Evolutionary conservation across 176 grass and related monocot species (phyloP), one percentile per base, ranked within the genome.

Genomic region (Urochloa ruziziensis): DNA sequence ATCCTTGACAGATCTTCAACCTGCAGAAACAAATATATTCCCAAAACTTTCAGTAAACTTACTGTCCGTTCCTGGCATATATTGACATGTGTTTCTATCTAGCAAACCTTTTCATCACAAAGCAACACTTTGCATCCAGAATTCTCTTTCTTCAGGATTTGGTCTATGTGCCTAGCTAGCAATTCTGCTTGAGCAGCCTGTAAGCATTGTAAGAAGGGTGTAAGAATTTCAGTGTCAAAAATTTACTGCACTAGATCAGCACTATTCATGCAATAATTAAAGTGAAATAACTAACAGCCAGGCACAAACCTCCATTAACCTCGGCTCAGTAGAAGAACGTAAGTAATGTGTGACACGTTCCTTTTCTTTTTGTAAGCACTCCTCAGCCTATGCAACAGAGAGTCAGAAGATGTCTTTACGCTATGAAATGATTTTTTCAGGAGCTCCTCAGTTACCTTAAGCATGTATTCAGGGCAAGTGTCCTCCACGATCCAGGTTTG

Each of bases 111-210:
- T 49, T 91, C 91, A 84, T 94, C 79, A 40, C 66, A 80, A 78
- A 94, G 94, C 57, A 97, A 83, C 19, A 84, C 94, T 81, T 85
- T 80, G 74, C 87, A 94, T 69, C 91, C 89, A 39, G 87, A 97
- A 37, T 91, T 90, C 51, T 91, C 91, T 33, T 97, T 97, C 34
- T 88, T 86, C 28, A 94, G 79, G 74, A 97, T 88, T 84, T 90
- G 79, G 16, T 79, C 90, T 25, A 79, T 71, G 29, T 73, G 84
- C 57, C 46, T 72, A 74, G 58, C 66, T 37, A 93, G 65, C 80
- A 93, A 83, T 62, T 97, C 91, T 35, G 69, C 78, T 85, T 88
- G 82, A 46, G 82, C 89, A 78, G 51, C 89, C 91, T 94, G 87
- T 69, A 78, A 86, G 11, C 30, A 67, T 47, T 54, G 49, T 74